Percentiles rank a stretch among this genome's conserved stretches.
Conservation (phyloP, 352 stramenopile genomes). For the Pythium rishiriense region DNA sequence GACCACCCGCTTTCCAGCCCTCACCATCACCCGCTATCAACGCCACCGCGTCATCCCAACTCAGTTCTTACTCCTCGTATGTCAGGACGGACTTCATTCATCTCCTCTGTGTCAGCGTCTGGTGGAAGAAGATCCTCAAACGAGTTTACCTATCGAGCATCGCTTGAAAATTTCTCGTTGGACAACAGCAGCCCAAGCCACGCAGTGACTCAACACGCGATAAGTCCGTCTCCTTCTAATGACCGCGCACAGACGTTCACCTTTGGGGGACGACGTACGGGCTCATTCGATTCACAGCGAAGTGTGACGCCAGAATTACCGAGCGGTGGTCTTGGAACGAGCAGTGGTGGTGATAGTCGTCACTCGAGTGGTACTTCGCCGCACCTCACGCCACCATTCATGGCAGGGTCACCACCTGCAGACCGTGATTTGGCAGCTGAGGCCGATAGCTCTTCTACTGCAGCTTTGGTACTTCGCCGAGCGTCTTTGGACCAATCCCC, state of each 20-base stretch:
- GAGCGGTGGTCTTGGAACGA: background rate
- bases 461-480: constrained; percentile 28
- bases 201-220: background rate
- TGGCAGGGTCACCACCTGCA: constrained; percentile 11
- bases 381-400: constrained; percentile 41
- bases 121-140: constrained; percentile 28
- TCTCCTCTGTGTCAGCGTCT: constrained; percentile 33
- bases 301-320: constrained; percentile 19
- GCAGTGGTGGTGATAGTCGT: constrained; percentile 3
- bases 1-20: constrained; percentile 36
- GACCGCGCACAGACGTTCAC: constrained; percentile 20
- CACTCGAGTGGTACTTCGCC: constrained; percentile 25
- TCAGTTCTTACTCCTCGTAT: constrained; percentile 48
- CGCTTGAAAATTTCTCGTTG: constrained; percentile 71
- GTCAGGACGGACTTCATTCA: constrained; percentile 29
- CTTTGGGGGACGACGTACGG: constrained; percentile 11
- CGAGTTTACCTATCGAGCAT: constrained; percentile 38
- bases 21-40: constrained; percentile 48
- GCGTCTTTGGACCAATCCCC: constrained; percentile 14
- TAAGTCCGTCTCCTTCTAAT: constrained; percentile 7
- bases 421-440: background rate
- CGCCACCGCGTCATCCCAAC: constrained; percentile 68
- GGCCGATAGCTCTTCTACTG: constrained; percentile 11
- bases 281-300: constrained; percentile 21
- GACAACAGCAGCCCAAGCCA: constrained; percentile 30